A percentile compares a stretch with the other conserved stretches of the same genome.
These are phyloP conservation scores for Tetratostichococcus sp. DNA, from an alignment of 139 green algal genomes.

Conservation along the genomic window DNA sequence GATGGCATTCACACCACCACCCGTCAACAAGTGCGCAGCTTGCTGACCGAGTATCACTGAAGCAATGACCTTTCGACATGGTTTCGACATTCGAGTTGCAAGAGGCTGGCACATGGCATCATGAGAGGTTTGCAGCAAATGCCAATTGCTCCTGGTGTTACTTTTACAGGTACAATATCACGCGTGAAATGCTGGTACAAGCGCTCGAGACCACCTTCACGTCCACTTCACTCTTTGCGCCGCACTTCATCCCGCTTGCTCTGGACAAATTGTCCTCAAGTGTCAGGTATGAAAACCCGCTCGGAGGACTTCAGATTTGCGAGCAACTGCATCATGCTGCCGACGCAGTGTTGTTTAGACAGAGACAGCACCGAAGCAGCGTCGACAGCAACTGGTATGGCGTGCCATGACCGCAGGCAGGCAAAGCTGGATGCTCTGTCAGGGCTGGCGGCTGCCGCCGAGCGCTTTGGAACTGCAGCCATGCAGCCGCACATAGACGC, in stretches of 20 bases:
- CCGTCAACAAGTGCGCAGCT: constrained; percentile 12
- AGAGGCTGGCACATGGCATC: too few relatives aligned
- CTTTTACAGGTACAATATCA: constrained; percentile 24
- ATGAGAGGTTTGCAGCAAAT: not conserved
- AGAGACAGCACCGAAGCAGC: not conserved
- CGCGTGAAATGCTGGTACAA: constrained; percentile 27
- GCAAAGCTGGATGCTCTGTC: constrained; percentile 35
- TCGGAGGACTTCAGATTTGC: not conserved
- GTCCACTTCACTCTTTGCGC: constrained; percentile 33
- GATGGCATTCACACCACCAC: constrained; percentile 75
- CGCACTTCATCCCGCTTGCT: constrained; percentile 34
- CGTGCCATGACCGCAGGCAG: constrained; percentile 10
- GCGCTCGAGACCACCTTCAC: constrained; percentile 29
- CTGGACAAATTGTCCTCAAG: constrained; percentile 50
- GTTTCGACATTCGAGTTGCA: not conserved
- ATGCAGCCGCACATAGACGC: not conserved
- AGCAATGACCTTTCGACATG: not conserved
- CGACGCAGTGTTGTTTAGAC: too few relatives aligned
- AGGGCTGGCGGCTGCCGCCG: constrained; percentile 9
- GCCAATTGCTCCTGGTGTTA: not conserved
- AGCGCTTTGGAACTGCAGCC: constrained; percentile 10
- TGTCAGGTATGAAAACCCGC: not conserved
- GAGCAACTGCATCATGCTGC: not conserved
- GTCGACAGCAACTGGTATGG: not conserved
- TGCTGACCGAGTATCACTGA: not conserved